Evolutionary conservation across 2,329 filamentous ascomycete species (phyloP).

Genomic region (Colletotrichum limetticola): DNA sequence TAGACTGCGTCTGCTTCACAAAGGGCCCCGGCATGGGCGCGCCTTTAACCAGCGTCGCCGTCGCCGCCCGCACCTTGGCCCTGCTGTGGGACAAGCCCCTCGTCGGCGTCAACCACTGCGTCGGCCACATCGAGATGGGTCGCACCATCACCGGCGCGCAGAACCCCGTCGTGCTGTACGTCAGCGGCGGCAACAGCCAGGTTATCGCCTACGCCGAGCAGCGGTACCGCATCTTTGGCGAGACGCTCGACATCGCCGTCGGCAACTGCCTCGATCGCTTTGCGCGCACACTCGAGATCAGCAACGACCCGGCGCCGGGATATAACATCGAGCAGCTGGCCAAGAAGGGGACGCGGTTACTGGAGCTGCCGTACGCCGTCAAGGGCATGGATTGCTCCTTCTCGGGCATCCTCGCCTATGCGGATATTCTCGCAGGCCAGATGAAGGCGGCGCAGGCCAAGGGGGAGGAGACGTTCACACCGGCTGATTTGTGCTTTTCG

Average conservation of each 20-base stretch:
- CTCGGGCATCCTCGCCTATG: conserved; percentile 86
- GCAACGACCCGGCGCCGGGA: conserved; percentile 95
- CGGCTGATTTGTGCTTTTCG: conserved; percentile 90
- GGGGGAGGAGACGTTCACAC: conserved; percentile 71
- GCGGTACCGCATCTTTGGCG: conserved; percentile 96
- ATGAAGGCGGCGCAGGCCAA: conserved; percentile 63
- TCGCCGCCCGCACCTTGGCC: conserved; percentile 83
- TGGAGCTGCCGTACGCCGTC: conserved; percentile 94
- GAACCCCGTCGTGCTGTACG: conserved; percentile 96
- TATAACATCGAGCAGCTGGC: conserved; percentile 99
- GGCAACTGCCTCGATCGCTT: conserved; percentile 98
- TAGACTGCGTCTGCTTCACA: conserved; percentile 96
- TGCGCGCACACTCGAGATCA: conserved; percentile 88
- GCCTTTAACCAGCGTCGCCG: conserved; percentile 85
- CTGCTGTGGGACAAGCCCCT: conserved; percentile 90
- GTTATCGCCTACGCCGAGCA: conserved; percentile 96
- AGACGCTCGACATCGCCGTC: conserved; percentile 96
- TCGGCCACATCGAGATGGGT: conserved; percentile 99
- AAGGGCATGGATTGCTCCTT: conserved; percentile 99
- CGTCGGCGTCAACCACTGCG: conserved; percentile 96
- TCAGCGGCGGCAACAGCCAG: conserved; percentile 95
- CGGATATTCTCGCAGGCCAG: conserved; percentile 81
- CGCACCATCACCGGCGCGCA: conserved; percentile 88
- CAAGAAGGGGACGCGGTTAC: conserved; percentile 74
- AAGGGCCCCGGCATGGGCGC: conserved; percentile 97